A percentile compares a stretch with the other conserved stretches of the same genome.
Evolutionary conservation across 345 rosid genomes (phyloP).

Genomic region (Salix koriyanagi): DNA sequence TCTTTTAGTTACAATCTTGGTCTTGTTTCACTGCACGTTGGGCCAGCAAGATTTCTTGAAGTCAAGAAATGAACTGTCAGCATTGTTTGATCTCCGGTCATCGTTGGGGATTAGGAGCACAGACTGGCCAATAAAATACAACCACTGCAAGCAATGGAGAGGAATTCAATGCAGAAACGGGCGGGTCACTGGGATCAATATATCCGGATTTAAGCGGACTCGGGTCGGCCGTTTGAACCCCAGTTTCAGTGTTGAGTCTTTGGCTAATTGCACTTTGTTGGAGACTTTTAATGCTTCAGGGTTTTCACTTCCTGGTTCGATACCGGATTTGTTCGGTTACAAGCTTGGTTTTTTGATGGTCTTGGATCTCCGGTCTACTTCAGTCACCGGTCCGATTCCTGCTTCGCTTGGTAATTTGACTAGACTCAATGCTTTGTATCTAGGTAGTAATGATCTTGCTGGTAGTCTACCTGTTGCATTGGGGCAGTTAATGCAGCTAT

Average conservation of each 20-base stretch:
- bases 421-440: slow-evolving; percentile 12
- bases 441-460: slow-evolving; percentile 18
- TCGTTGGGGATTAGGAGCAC: slow-evolving; percentile 23
- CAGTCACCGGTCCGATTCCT: slow-evolving; percentile 24
- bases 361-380: slow-evolving; percentile 26
- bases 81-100: slow-evolving; percentile 25
- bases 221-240: slow-evolving; percentile 16
- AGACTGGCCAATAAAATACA: slow-evolving; percentile 24
- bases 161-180: slow-evolving; percentile 26
- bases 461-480: slow-evolving; percentile 18
- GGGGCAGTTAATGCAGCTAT: slow-evolving; percentile 11
- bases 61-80: slow-evolving; percentile 23
- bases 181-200: slow-evolving; percentile 18
- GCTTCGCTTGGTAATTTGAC: slow-evolving; percentile 22
- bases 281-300: slow-evolving; percentile 28
- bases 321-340: slow-evolving; percentile 24
- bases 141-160: slow-evolving; percentile 18
- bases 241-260: slow-evolving; percentile 20
- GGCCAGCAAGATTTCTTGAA: slow-evolving; percentile 30
- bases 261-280: slow-evolving; percentile 17
- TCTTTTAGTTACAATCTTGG: slow-evolving; percentile 7
- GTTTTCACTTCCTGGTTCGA: slow-evolving; percentile 27
- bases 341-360: slow-evolving; percentile 14
- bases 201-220: slow-evolving; percentile 26
- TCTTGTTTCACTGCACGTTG: slow-evolving; percentile 24